A percentile compares a stretch with the other conserved stretches of the same genome.
Evolutionary conservation across 1,284 basidiomycete genomes (phyloP).

Genomic region (Ustanciosporium gigantosporum): DNA sequence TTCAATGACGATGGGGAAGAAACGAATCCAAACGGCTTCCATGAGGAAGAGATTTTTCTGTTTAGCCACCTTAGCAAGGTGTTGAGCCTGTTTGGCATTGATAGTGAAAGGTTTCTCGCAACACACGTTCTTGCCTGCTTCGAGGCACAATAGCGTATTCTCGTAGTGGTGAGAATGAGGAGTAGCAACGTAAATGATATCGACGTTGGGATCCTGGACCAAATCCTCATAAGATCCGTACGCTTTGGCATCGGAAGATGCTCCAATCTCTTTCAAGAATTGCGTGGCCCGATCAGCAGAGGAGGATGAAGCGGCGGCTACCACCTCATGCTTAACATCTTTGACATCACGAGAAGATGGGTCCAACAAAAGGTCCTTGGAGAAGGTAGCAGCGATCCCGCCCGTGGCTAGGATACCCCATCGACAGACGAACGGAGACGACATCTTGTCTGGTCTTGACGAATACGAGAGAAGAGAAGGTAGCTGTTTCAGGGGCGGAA

Average conservation of each 20-base stretch:
- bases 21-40: constrained; percentile 52
- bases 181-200: constrained; percentile 68
- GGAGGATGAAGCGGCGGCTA: constrained; percentile 73
- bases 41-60: constrained; percentile 49
- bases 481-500: background rate
- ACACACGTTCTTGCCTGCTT: constrained; percentile 77
- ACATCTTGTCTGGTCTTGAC: background rate
- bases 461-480: background rate
- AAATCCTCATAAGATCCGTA: constrained; percentile 79
- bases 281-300: constrained; percentile 71
- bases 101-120: constrained; percentile 63
- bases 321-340: constrained; percentile 77
- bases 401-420: constrained; percentile 53
- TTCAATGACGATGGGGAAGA: constrained; percentile 46
- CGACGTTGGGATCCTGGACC: constrained; percentile 70
- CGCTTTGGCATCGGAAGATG: constrained; percentile 67
- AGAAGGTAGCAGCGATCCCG: constrained; percentile 56
- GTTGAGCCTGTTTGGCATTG: constrained; percentile 64
- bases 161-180: constrained; percentile 83
- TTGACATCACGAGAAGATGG: constrained; percentile 66
- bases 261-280: constrained; percentile 68
- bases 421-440: constrained; percentile 22
- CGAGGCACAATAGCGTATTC: constrained; percentile 75
- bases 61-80: constrained; percentile 74
- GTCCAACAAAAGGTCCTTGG: constrained; percentile 61